phyloP scores from a whole-genome alignment of 305 asterid genomes.

The Caryopteris hybrid region DNA sequence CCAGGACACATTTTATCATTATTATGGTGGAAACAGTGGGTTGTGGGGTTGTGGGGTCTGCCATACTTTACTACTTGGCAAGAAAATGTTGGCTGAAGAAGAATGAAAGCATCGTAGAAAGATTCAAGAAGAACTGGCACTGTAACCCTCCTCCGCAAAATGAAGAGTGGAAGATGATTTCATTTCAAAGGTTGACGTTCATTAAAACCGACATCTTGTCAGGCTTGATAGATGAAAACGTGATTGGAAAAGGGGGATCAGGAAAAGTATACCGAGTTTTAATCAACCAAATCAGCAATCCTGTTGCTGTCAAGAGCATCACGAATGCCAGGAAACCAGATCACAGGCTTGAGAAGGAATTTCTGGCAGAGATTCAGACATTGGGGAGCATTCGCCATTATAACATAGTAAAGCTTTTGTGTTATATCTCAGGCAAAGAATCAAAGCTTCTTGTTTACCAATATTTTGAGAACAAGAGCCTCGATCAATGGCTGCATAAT shows the following conservation, averaged over 20 bases:
- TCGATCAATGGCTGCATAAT: slow-evolving; percentile 26
- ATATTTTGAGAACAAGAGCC: slow-evolving; percentile 26
- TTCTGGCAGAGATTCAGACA: slow-evolving; percentile 22
- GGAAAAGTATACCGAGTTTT: slow-evolving; percentile 41
- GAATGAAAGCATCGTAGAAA: background rate
- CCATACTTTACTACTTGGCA: slow-evolving; percentile 4
- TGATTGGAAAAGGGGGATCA: slow-evolving; percentile 38
- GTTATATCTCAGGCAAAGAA: slow-evolving; percentile 14
- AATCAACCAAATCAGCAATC: slow-evolving; percentile 11
- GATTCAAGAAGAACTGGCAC: background rate
- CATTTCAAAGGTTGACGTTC: slow-evolving; percentile 31
- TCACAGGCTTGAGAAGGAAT: slow-evolving; percentile 26
- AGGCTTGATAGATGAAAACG: slow-evolving; percentile 32
- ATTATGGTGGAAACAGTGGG: background rate
- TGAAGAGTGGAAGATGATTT: slow-evolving; percentile 22
- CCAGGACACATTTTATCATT: background rate
- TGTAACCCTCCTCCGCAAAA: background rate
- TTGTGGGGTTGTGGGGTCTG: slow-evolving; percentile 9
- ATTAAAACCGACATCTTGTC: slow-evolving; percentile 17
- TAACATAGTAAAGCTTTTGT: slow-evolving; percentile 27
- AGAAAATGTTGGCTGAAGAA: slow-evolving; percentile 14
- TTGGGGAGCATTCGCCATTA: slow-evolving; percentile 25
- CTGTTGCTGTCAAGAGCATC: slow-evolving; percentile 24
- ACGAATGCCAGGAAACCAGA: slow-evolving; percentile 17
- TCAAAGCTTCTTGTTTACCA: slow-evolving; percentile 28